Conservation (phyloP, 345 rosid species). For the Moricandia moricandioides region DNA sequence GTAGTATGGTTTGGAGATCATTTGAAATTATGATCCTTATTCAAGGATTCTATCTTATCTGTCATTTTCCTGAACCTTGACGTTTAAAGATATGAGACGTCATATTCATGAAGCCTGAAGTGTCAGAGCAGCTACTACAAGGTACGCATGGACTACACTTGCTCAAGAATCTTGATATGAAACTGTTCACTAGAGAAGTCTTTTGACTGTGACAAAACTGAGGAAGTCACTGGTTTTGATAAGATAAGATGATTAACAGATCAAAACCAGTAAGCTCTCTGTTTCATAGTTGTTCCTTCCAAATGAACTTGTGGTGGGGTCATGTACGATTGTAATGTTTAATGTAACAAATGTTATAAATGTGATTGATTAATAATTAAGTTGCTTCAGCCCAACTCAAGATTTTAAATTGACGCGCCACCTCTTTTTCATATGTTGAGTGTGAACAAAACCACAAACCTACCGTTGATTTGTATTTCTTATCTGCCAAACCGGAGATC, state of each 20-base stretch:
- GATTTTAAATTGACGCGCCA: slow-evolving; percentile 28
- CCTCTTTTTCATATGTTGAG: background rate
- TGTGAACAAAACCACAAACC: slow-evolving; percentile 25
- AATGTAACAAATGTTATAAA: background rate
- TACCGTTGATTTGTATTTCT: slow-evolving; percentile 29
- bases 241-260: slow-evolving; percentile 25
- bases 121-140: background rate
- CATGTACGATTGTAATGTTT: background rate
- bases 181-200: background rate
- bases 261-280: slow-evolving; percentile 10
- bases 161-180: background rate
- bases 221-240: slow-evolving; percentile 6
- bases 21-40: slow-evolving; percentile 3
- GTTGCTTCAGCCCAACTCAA: slow-evolving; percentile 36
- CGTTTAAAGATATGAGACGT: background rate
- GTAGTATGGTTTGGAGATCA: background rate
- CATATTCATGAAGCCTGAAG: slow-evolving; percentile 6
- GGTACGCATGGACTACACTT: slow-evolving; percentile 5
- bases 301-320: background rate
- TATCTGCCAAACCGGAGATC: slow-evolving; percentile 25
- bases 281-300: slow-evolving; percentile 11
- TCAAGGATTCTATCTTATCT: background rate
- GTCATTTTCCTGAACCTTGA: slow-evolving; percentile 1
- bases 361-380: slow-evolving; percentile 8
- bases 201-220: background rate